Evolutionary conservation across 192 early-diverging fungal species (phyloP).

Genomic region (Anaeromyces robustus): DNA sequence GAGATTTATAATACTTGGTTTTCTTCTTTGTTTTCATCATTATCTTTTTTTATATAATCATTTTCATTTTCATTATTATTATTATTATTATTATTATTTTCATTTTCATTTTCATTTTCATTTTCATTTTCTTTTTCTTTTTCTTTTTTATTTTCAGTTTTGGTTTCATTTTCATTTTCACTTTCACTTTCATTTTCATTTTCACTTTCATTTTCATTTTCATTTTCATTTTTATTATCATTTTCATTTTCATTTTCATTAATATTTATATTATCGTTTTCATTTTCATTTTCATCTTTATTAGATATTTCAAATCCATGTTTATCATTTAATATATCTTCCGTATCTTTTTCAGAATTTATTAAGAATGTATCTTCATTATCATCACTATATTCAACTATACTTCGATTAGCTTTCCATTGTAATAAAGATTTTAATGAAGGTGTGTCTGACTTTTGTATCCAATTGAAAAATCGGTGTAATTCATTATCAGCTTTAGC

Average conservation of each 20-base stretch:
- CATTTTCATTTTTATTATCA: no score
- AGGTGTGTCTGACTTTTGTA: background rate
- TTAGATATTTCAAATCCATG: no score
- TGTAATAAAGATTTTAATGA: background rate
- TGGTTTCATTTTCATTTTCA: no score
- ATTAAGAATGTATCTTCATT: background rate
- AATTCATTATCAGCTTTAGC: background rate
- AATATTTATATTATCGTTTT: background rate
- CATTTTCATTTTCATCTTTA: no score
- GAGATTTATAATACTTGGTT: no score
- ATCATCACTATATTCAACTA: background rate
- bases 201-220: no score
- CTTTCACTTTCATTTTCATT: no score
- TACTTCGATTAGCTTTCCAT: background rate
- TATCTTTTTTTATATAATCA: background rate
- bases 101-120: background rate
- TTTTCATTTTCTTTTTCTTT: background rate
- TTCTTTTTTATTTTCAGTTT: no score
- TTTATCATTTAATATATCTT: background rate
- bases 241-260: background rate
- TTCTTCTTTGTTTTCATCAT: background rate
- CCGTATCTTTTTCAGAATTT: background rate
- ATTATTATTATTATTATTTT: background rate
- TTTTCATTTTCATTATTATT: background rate
- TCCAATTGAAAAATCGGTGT: background rate